Evolutionary conservation across 1,139 yeast species (phyloP).

Genomic region (Yamadazyma songkhlaensis): DNA sequence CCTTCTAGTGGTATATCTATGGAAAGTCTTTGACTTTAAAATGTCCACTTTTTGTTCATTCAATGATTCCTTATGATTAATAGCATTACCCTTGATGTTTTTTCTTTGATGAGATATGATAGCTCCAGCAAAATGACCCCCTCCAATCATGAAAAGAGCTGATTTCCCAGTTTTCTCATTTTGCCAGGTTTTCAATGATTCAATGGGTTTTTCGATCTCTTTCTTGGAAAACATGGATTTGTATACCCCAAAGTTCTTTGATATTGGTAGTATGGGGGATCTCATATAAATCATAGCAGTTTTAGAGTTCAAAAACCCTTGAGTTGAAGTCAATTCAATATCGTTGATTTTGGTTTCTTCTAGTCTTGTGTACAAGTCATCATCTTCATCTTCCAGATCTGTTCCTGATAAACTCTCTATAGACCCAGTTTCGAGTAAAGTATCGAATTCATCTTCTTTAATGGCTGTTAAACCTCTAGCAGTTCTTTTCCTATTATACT

Average conservation of each 20-base stretch:
- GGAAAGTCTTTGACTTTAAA: constrained; percentile 80
- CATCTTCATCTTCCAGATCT: constrained; percentile 23
- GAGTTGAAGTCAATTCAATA: constrained; percentile 5
- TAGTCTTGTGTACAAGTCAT: constrained; percentile 15
- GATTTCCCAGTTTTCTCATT: constrained; percentile 37
- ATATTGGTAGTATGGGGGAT: constrained; percentile 41
- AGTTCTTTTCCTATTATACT: constrained; percentile 57
- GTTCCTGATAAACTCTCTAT: constrained; percentile 63
- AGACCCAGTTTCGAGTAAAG: constrained; percentile 48
- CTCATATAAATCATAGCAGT: constrained; percentile 61
- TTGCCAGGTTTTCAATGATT: constrained; percentile 36
- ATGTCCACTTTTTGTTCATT: constrained; percentile 64
- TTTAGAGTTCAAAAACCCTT: constrained; percentile 52
- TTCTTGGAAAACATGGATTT: constrained; percentile 56
- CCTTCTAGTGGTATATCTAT: constrained; percentile 91
- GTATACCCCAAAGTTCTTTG: constrained; percentile 63
- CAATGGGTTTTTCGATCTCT: constrained; percentile 39
- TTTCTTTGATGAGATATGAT: constrained; percentile 71
- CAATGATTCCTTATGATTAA: constrained; percentile 38
- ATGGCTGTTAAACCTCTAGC: constrained; percentile 46
- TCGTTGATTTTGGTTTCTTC: constrained; percentile 11
- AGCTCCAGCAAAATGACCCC: constrained; percentile 98
- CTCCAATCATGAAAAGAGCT: constrained; percentile 91
- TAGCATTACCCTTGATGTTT: constrained; percentile 52
- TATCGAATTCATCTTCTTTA: constrained; percentile 59